Percentiles rank a stretch among this genome's conserved stretches.
phyloP scores from a whole-genome alignment of 129 eudicot genomes.

The Pittosporum tobira region DNA sequence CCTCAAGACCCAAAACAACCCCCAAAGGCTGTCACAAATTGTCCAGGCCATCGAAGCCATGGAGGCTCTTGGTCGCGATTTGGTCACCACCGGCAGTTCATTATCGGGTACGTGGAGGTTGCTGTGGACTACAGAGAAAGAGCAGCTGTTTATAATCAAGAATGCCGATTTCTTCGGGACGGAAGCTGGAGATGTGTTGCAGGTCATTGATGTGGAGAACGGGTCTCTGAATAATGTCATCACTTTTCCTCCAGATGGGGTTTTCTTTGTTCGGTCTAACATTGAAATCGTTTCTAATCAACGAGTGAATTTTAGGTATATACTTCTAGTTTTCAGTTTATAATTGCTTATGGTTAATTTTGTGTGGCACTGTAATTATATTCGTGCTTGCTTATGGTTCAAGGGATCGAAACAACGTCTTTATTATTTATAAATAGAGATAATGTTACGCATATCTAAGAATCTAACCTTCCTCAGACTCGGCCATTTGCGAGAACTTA shows the following conservation, averaged over 20 bases:
- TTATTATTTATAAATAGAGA: too few relatives aligned
- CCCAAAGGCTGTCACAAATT: slow-evolving; percentile 49
- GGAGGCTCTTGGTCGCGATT: slow-evolving; percentile 39
- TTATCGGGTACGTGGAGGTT: slow-evolving; percentile 87
- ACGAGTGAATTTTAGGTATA: slow-evolving; percentile 74
- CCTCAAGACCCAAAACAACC: slow-evolving; percentile 65
- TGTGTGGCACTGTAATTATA: too few relatives aligned
- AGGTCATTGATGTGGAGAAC: slow-evolving; percentile 76
- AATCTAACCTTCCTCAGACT: neutral
- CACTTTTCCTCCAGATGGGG: slow-evolving; percentile 89
- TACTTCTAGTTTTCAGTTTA: too few relatives aligned
- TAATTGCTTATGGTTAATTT: too few relatives aligned
- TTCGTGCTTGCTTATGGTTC: neutral
- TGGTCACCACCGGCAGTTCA: slow-evolving; percentile 47
- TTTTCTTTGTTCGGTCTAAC: slow-evolving; percentile 70
- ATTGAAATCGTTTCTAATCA: slow-evolving; percentile 69
- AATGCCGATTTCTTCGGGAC: slow-evolving; percentile 70
- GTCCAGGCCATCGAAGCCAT: slow-evolving; percentile 55
- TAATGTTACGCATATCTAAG: neutral
- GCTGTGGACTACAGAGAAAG: slow-evolving; percentile 95
- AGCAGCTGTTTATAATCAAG: slow-evolving; percentile 66
- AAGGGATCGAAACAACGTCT: neutral
- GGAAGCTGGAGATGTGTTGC: slow-evolving; percentile 78
- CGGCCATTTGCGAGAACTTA: neutral
- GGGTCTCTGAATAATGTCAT: slow-evolving; percentile 61